phyloP scores from a whole-genome alignment of 2,329 filamentous ascomycete genomes.

The Colletotrichum shisoi region DNA sequence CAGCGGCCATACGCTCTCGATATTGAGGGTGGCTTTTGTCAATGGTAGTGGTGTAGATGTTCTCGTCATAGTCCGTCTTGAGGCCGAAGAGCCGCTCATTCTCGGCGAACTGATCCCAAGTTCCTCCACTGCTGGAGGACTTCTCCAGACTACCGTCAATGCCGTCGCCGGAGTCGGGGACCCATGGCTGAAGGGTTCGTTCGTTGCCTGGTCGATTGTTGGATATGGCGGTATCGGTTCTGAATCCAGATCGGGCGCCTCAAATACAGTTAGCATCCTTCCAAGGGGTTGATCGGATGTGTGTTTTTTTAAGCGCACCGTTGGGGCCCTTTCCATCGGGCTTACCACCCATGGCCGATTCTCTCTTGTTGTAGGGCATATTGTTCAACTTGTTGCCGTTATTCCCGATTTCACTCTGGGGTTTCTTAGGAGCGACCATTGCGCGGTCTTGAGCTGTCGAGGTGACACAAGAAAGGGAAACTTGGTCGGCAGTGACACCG shows the following conservation, averaged over 20 bases:
- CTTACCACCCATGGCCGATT: conserved; percentile 47
- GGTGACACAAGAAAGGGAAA: conserved; percentile 29
- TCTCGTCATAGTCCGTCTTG: conserved; percentile 91
- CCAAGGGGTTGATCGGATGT: neutral
- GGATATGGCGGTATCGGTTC: conserved; percentile 89
- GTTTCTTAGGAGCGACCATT: conserved; percentile 38
- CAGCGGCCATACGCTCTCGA: conserved; percentile 76
- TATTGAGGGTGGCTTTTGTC: conserved; percentile 85
- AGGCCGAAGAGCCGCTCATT: conserved; percentile 90
- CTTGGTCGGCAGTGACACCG: conserved; percentile 35
- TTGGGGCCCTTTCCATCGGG: conserved; percentile 51
- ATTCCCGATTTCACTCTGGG: conserved; percentile 35
- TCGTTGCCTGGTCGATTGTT: conserved; percentile 74
- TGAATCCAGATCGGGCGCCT: conserved; percentile 76
- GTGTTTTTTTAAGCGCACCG: conserved; percentile 45
- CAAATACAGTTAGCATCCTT: conserved; percentile 27
- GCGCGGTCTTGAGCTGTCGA: conserved; percentile 23
- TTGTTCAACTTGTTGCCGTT: conserved; percentile 40
- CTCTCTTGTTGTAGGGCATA: conserved; percentile 54
- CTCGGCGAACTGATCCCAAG: conserved; percentile 93
- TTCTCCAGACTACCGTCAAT: conserved; percentile 76
- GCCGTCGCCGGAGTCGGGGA: conserved; percentile 69
- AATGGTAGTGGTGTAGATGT: conserved; percentile 91
- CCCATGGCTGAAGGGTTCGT: conserved; percentile 82
- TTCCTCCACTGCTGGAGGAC: conserved; percentile 51